These are phyloP conservation scores for Iris macrosiphon DNA, from an alignment of 106 monocot genomes.

Conservation along the genomic window DNA sequence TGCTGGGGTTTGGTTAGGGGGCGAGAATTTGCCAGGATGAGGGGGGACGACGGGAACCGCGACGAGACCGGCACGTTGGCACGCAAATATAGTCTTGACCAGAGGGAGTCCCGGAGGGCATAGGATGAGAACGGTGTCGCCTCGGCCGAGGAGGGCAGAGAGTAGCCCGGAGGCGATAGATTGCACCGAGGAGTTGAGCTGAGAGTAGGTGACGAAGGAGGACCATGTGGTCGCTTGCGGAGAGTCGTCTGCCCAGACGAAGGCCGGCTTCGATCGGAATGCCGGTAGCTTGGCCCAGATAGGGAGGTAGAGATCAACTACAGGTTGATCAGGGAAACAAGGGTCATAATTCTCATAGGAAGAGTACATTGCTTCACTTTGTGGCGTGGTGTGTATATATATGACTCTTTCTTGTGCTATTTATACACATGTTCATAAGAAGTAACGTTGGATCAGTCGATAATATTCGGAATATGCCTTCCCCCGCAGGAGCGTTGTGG, in stretches of 20 bases:
- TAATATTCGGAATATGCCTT: neutral
- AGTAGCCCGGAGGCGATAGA: slow-evolving; percentile 18
- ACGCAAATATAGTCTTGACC: slow-evolving; percentile 31
- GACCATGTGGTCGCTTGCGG: neutral
- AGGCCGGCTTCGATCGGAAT: slow-evolving; percentile 27
- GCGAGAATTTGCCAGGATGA: neutral
- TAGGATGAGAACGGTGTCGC: slow-evolving; percentile 29
- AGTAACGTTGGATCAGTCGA: neutral
- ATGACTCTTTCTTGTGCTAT: neutral
- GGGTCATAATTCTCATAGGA: slow-evolving; percentile 36
- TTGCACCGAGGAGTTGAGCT: slow-evolving; percentile 22
- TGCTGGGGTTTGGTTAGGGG: neutral
- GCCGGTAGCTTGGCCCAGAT: slow-evolving; percentile 19
- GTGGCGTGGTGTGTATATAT: no score
- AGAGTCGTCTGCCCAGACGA: slow-evolving; percentile 27
- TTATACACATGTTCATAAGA: neutral
- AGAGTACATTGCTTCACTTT: neutral
- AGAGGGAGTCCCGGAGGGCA: slow-evolving; percentile 24
- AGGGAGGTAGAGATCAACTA: slow-evolving; percentile 28
- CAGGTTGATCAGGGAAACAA: slow-evolving; percentile 37
- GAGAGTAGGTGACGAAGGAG: slow-evolving; percentile 19
- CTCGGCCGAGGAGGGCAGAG: slow-evolving; percentile 4
- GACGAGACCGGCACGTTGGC: slow-evolving; percentile 31
- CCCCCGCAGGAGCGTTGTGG: no score
- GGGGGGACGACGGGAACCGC: slow-evolving; percentile 33